Base-by-base conservation (phyloP, 805 yeast species). In the Ogataea methylovora region DNA sequence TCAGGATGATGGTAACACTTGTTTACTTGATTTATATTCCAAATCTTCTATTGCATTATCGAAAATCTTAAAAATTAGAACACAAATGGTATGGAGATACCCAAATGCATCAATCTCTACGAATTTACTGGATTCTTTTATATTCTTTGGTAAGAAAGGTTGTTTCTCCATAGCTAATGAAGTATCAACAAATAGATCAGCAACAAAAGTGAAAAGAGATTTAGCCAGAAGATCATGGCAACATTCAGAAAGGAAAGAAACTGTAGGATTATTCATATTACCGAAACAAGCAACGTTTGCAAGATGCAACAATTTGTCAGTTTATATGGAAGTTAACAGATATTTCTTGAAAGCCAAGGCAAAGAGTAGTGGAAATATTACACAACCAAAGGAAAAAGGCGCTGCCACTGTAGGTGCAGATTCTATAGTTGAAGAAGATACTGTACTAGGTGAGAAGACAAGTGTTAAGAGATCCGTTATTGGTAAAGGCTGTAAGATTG, bases 161-260 rank as follows among this genome's bases (percentile, higher is more conserved):
- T 71, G 82, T 7, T 58, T 76, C 23, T 60, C 64, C 8, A 62
- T 81, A 10, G 54, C 60, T 41, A 40, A 54, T 41, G 37, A 56
- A 39, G n/a, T 36, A 32, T 31, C 44, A 12, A 42, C 52, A 17
- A 60, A 61, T 38, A 68, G 76, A 43, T 68, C 86, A 4, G 60
- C 78, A 24, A 70, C 71, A 16, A 83, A 83, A 50, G 67, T 88
- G 17, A 71, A 87, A 27, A 74, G 97, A 50, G 95, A 87, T 50
- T 60, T 90, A 38, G 94, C 94, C 3, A 74, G 97, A 57, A 74
- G 94, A 42, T 80, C 95, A 2, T 92, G 98, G 98, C 73, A 72
- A 47, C 95, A 87, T 52, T 66, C 81, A 0, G 47, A 51, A 5
- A 52, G 58, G 8, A 66, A 67, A 41, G 84, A 78, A 36, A 71